Evolutionary conservation across 805 yeast genomes (phyloP).

Genomic region (Kuraishia borneana): DNA sequence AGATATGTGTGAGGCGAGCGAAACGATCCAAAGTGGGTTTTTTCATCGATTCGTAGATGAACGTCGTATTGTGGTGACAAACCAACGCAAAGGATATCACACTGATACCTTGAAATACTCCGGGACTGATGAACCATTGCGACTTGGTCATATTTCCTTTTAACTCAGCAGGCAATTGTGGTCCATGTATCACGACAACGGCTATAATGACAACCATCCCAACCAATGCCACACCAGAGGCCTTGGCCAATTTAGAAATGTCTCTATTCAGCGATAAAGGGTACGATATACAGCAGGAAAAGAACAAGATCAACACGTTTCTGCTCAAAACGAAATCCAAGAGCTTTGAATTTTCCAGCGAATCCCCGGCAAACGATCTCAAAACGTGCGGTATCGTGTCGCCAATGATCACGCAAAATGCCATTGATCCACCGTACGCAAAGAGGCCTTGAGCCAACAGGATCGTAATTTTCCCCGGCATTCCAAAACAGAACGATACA

Average conservation of each 20-base stretch:
- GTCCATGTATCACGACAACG: constrained; percentile 68
- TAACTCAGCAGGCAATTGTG: constrained; percentile 34
- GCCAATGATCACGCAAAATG: constrained; percentile 89
- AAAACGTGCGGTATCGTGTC: constrained; percentile 91
- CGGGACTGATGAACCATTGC: constrained; percentile 44
- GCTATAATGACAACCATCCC: constrained; percentile 75
- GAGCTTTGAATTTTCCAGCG: constrained; percentile 22
- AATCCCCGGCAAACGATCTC: constrained; percentile 45
- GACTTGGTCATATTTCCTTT: constrained; percentile 34
- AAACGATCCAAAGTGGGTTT: constrained; percentile 71
- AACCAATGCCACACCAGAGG: constrained; percentile 74
- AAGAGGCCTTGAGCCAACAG: constrained; percentile 73
- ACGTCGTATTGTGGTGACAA: constrained; percentile 89
- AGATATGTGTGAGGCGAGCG: constrained; percentile 68
- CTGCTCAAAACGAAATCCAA: constrained; percentile 50
- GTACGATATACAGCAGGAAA: constrained; percentile 63
- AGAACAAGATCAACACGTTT: constrained; percentile 57
- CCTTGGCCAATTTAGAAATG: constrained; percentile 77
- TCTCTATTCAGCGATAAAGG: constrained; percentile 76
- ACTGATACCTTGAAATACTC: constrained; percentile 82
- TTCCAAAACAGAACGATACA: constrained; percentile 71
- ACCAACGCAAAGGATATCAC: constrained; percentile 92
- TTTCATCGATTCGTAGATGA: constrained; percentile 75
- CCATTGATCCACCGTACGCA: constrained; percentile 92
- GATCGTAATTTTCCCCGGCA: constrained; percentile 52